Evolutionary conservation across 1,284 basidiomycete species (phyloP).

Genomic region (Apiotrichum siamense): DNA sequence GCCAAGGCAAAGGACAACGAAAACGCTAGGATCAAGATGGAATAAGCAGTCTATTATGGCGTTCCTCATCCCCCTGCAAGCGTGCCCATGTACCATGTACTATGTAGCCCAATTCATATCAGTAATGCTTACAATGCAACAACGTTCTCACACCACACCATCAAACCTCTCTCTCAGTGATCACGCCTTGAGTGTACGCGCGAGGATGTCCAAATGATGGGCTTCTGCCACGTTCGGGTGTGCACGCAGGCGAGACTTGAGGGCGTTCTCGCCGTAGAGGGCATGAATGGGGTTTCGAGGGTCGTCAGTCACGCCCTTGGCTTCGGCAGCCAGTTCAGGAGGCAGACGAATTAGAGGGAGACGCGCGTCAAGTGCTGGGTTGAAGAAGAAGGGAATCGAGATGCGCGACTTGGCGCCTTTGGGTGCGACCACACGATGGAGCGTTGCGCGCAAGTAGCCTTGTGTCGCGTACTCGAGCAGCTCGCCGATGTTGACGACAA

Average conservation of each 20-base stretch:
- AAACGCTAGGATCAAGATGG: no score
- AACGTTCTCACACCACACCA: no score
- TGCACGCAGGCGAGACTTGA: constrained; percentile 11
- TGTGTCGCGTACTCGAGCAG: constrained; percentile 28
- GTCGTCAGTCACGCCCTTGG: constrained; percentile 2
- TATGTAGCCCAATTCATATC: not conserved
- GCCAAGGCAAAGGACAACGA: no score
- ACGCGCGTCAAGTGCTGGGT: constrained; percentile 12
- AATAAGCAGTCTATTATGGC: no score
- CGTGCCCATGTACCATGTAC: no score
- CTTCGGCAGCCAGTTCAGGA: not conserved
- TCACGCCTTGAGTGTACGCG: not conserved
- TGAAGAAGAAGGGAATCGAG: constrained; percentile 15
- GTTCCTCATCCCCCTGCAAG: no score
- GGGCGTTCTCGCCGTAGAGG: constrained; percentile 16
- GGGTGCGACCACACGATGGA: constrained; percentile 23
- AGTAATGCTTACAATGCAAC: not conserved
- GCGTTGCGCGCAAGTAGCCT: constrained; percentile 15
- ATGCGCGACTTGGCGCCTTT: constrained; percentile 13
- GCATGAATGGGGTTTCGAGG: constrained; percentile 8
- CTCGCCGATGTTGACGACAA: constrained; percentile 66
- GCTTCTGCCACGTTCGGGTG: constrained; percentile 13
- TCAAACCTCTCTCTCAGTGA: not conserved
- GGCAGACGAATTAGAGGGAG: constrained; percentile 3
- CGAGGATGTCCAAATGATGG: constrained; percentile 6